Percentiles rank a stretch among this genome's conserved stretches.
These are phyloP conservation scores for Serendipita sp. DNA, from an alignment of 768 basidiomycete genomes.

Conservation along the genomic window DNA sequence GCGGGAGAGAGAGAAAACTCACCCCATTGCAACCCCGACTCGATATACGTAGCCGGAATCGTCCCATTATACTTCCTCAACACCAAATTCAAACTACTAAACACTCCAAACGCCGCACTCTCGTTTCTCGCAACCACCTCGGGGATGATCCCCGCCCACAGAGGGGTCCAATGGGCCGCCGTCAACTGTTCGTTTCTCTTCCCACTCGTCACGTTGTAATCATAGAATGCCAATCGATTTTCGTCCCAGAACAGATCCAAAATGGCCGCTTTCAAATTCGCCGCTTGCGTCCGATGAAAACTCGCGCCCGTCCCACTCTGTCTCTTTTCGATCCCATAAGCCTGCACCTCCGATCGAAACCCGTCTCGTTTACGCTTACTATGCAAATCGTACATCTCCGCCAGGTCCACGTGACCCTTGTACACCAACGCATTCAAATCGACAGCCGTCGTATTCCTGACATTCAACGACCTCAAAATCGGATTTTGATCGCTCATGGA, in stretches of 20 bases:
- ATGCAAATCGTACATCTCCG: conserved; percentile 33
- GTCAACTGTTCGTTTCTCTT: conserved; percentile 49
- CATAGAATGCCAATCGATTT: conserved; percentile 74
- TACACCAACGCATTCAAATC: conserved; percentile 78
- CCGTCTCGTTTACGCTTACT: background rate
- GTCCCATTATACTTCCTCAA: conserved; percentile 68
- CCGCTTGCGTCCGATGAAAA: conserved; percentile 40
- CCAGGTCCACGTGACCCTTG: conserved; percentile 43
- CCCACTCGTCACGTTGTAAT: conserved; percentile 64
- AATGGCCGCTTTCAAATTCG: conserved; percentile 45
- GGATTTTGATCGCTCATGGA: conserved; percentile 27
- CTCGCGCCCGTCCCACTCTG: conserved; percentile 14
- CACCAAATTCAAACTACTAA: conserved; percentile 60
- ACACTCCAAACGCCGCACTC: conserved; percentile 50
- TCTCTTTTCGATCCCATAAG: background rate
- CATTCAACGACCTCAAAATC: conserved; percentile 53
- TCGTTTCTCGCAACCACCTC: conserved; percentile 41
- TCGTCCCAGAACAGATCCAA: conserved; percentile 80
- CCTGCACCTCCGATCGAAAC: too few species aligned
- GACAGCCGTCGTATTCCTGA: conserved; percentile 51
- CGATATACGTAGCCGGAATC: conserved; percentile 60
- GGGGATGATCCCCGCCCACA: conserved; percentile 79
- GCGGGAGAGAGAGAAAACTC: background rate
- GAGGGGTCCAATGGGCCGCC: conserved; percentile 66
- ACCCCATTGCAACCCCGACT: conserved; percentile 68